Conservation (phyloP, 768 basidiomycete genomes). For the Sistotremastrum niveocremeum region DNA sequence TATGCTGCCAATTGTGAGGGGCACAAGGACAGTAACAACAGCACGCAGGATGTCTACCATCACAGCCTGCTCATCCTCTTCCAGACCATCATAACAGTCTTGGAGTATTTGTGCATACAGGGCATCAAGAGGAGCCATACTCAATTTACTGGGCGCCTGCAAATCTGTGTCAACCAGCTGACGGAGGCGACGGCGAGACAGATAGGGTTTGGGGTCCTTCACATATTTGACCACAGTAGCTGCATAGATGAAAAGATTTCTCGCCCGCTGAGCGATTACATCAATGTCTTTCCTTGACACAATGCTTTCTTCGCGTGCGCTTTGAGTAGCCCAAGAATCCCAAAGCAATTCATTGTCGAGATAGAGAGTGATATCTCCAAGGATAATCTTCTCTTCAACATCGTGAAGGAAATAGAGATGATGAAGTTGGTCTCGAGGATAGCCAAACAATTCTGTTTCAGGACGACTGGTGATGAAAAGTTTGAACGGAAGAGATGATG, state of each 20-base stretch:
- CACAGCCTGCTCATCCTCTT: background rate
- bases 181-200: background rate
- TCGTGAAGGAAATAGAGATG: constrained; percentile 17
- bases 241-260: constrained; percentile 7
- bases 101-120: background rate
- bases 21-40: background rate
- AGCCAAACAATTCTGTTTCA: constrained; percentile 11
- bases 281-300: too few relatives aligned
- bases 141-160: too few relatives aligned
- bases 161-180: too few relatives aligned
- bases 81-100: background rate
- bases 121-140: background rate
- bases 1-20: background rate
- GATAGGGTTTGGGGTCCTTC: background rate
- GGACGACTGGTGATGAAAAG: constrained; percentile 18
- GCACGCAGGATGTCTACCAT: background rate
- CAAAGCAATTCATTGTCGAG: too few relatives aligned
- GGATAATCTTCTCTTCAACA: constrained; percentile 10
- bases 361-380: constrained; percentile 15
- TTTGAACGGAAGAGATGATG: constrained; percentile 8
- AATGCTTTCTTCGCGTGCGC: too few relatives aligned
- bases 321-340: constrained; percentile 1
- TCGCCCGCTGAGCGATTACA: constrained; percentile 1
- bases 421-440: too few relatives aligned
- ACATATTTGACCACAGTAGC: constrained; percentile 4